Evolutionary conservation across 257 asterid species (phyloP), one percentile per base, ranked within the genome.

Genomic region (Ballota nigra): DNA sequence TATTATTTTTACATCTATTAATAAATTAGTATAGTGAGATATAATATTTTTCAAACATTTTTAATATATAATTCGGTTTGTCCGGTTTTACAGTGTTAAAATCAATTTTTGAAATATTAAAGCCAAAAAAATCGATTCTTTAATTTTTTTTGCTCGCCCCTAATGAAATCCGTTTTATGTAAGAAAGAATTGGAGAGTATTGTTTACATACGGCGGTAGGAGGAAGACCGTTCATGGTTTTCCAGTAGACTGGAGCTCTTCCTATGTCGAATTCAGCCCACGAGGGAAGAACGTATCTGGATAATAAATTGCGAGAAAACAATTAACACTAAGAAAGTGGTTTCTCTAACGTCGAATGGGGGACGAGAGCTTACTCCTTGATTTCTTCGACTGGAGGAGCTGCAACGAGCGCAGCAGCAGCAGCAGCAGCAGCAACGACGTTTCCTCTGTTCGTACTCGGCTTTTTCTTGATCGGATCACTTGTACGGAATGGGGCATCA

Each of bases 231-330:
- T 92, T 90, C 90, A 81, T 83, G 3, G 97, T 92, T 81, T 92
- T 92, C 98, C 97, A 92, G 78, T 83, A 90, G 19, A 92, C 83
- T 2, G 98, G 96, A 71, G 95, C 88, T 82, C 79, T 74, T 79
- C 96, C 98, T 12, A 92, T 89, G 75, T 92, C 98, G 22, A 90
- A 92, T 60, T 85, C 82, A 65, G 98, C 97, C 97, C 97, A 92
- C 12, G 91, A 74, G 4, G 98, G 92, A 75, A 92, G 90, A 18
- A 70, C 68, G 60, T 75, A 90, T 63, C 97, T 92, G 82, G 40
- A 58, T 29, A 47, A 33, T 16, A 56, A 28, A 3, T 11, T 24
- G 3, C 58, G 57, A 61, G 4, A 24, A 24, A 60, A 51, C 19
- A 4, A 11, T 38, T 10, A 8, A 1, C 4, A 1, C n/a, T 15